Evolutionary conservation across 345 rosid genomes (phyloP), one percentile per base, ranked within the genome.

Genomic region (Anacardium occidentale): DNA sequence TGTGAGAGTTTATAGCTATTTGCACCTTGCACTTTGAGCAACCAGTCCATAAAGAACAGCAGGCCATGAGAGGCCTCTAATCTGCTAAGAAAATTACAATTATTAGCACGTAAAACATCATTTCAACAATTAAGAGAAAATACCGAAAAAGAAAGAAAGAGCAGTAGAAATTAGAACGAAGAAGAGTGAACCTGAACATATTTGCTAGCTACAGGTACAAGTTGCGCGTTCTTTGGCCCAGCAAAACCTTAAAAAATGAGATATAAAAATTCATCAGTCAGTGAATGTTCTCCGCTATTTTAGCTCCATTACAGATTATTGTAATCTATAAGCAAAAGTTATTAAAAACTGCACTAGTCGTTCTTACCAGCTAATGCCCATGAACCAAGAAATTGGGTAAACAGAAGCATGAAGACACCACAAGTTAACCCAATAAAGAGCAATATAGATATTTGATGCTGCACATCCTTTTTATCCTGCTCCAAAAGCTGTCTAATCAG

Each of bases 1-100:
- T 64, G 54, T 44, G 12, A 15, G 37, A 47, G 20, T 1, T 51
- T 29, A 5, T 18, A 65, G 21, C 42, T 26, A 29, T 51, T 48
- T 6, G 14, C 26, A 85, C 89, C 89, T 85, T 59, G 83, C 85
- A 79, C 86, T 83, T 75, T 83, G 85, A 83, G 86, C 81, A n/a
- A 85, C 79, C 80, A 60, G 75, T 68, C 89, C 86, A 66, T 72
- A 74, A n/a, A 85, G 81, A 77, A 81, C 45, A 4, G 83, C 83
- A 48, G 85, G 85, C 86, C 85, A 85, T 32, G 83, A 82, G 57
- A 76, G 72, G 50, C 82, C 86, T 62, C 80, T 72, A 70, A 83
- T 83, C 86, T 83, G 68, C 62, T 64, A 69, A 34, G 32, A 76
- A 44, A 48, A 47, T 25, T 14, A 50, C 0, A 17, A 2, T 5